Evolutionary conservation across 805 yeast species (phyloP), one percentile per base, ranked within the genome.

Genomic region (Myxozyma monticola): DNA sequence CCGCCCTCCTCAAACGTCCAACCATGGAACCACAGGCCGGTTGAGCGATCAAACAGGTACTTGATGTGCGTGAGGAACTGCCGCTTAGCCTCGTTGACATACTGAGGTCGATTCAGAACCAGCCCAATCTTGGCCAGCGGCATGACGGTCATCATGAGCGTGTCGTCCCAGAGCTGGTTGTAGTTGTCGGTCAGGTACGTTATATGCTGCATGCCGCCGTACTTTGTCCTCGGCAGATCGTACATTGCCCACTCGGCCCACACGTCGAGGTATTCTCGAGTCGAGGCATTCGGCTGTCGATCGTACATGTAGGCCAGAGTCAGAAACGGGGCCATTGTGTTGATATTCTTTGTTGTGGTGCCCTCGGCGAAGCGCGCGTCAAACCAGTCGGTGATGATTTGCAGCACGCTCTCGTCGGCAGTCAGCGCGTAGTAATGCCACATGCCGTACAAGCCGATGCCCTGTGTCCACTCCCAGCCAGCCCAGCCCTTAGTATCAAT

Each of bases 401-500:
- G 42, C 42, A 67, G 54, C 8, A 62, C 59, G 22, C 56, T 40
- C n/a, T 48, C 44, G 41, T 66, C 56, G 17, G 61, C 60, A 25
- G 68, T 68, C 20, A 65, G 56, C 25, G 61, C 62, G 45, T 65
- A 65, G 51, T 65, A 68, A 40, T 68, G 69, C 71, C 71, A 68
- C 66, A 68, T 63, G 12, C 72, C 72, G 48, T 68, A 67, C 20
- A 69, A 61, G 2, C 72, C 72, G 33, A 69, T 67, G 3, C 72
- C 72, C 36, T 69, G 72, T 15, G 71, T 69, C 72, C 72, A 69
- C 49, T 69, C 72, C 72, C 72, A 69, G 15, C 68, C 71, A n/a
- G 68, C 62, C 72, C 72, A 69, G n/a, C 70, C 70, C 47, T 67
- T 69, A 48, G 71, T 68, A 48, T 69, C 72, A 28, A 67, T 67